phyloP scores from a whole-genome alignment of 2,329 filamentous ascomycete species.

The Fusarium sp. region DNA sequence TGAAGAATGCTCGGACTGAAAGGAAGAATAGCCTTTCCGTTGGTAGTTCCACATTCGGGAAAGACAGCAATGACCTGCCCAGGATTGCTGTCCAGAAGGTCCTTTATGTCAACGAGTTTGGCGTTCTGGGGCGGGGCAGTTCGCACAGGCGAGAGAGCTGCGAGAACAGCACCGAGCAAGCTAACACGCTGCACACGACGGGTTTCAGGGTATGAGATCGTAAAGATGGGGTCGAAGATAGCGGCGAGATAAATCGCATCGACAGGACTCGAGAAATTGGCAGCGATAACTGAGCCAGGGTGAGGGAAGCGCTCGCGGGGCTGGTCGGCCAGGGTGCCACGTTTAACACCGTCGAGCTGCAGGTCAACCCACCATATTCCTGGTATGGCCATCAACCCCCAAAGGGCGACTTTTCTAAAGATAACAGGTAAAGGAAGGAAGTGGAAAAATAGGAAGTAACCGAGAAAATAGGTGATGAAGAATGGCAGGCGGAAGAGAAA shows the following conservation, averaged over 20 bases:
- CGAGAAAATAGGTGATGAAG: conserved; percentile 72
- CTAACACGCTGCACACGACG: conserved; percentile 80
- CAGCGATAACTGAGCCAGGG: conserved; percentile 84
- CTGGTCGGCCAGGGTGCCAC: conserved; percentile 84
- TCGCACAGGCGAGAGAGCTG: conserved; percentile 73
- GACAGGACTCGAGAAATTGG: conserved; percentile 91
- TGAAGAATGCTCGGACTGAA: conserved; percentile 82
- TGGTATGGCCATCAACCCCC: conserved; percentile 87
- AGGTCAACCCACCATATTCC: conserved; percentile 99
- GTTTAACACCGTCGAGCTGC: conserved; percentile 96
- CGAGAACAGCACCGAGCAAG: conserved; percentile 78
- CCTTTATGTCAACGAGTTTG: conserved; percentile 69
- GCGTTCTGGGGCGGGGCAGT: conserved; percentile 58
- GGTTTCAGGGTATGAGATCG: conserved; percentile 80
- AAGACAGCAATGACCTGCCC: conserved; percentile 85
- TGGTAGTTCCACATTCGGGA: conserved; percentile 94
- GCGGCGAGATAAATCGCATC: conserved; percentile 94
- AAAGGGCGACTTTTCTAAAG: conserved; percentile 84
- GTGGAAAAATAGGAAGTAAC: conserved; percentile 86
- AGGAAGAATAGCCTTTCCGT: conserved; percentile 88
- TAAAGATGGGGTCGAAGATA: conserved; percentile 97
- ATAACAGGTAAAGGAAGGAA: conserved; percentile 75
- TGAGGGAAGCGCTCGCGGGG: conserved; percentile 80
- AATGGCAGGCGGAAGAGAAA: conserved; percentile 85
- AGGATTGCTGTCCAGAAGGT: conserved; percentile 75